Base-by-base conservation (phyloP, 768 basidiomycete species). In the Tricholoma matsutake region DNA sequence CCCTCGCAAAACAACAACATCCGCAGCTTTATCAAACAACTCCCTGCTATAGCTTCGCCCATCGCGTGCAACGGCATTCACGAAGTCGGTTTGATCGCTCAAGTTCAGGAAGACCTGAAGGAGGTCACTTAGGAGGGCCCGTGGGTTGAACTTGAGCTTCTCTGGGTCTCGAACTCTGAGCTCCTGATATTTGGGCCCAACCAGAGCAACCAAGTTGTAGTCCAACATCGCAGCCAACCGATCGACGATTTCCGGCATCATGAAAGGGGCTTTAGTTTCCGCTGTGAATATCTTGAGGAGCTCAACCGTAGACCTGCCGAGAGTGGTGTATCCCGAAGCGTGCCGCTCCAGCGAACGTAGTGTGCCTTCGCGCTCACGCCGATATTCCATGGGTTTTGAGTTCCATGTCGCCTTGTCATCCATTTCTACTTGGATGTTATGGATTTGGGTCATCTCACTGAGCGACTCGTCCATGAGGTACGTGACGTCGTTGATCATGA, bases 401-500 rank as follows among this genome's bases (percentile, higher is more conserved):
- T 81, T 79, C 92, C 94, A 99, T 1, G 83, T 76, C 2, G 73
- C 81, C 56, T 80, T 78, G 72, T 95, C 83, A 49, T 85, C 86
- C 89, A 96, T 96, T 71, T 96, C 91, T 0, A 78, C 76, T 72
- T 96, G 90, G 54, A 98, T 88, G 61, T 83, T 86, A 71, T 91
- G 86, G 64, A 99, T 97, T 70, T 96, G 92, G 10, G 86, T 81
- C 55, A 99, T 81, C 64, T 96, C 92, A 66, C 86, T 86, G 53
- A 98, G 80, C 8, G 94, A 96, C 69, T 99, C 97, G 71, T 98
- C 95, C 83, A 99, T 88, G 56, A 98, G 89, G 74, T 95, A 98
- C 8, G 96, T 98, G 58, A 96, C 94, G 68, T 99, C 97, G 81
- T 97, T 98, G 79, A 98, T 97, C 86, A 98, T 91, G 67, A 98